These are phyloP conservation scores for Globisporangium spiculum DNA, from an alignment of 352 stramenopile genomes.

Conservation along the genomic window DNA sequence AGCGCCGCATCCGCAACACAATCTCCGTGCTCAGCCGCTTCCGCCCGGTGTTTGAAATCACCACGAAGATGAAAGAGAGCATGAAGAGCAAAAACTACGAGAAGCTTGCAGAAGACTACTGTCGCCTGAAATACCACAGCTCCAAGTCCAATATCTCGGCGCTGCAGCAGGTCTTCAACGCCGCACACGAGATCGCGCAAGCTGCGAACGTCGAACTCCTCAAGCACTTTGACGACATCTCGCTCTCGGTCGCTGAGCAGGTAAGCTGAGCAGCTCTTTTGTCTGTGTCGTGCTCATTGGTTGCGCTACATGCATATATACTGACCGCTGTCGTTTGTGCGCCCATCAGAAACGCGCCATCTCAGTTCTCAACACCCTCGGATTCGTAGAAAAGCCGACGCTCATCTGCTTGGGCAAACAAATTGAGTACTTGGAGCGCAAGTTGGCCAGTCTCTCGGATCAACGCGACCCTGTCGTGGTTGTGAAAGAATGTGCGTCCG, in stretches of 20 bases:
- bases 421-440: conserved; percentile 57
- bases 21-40: conserved; percentile 65
- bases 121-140: conserved; percentile 62
- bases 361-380: conserved; percentile 50
- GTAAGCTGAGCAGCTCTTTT: conserved; percentile 16
- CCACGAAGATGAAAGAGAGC: conserved; percentile 71
- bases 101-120: conserved; percentile 71
- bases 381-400: conserved; percentile 59
- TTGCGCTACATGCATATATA: not conserved
- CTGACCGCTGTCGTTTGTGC: not conserved
- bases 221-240: conserved; percentile 57
- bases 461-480: conserved; percentile 27
- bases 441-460: conserved; percentile 34
- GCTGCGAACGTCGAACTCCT: conserved; percentile 62
- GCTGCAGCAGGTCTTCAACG: conserved; percentile 53
- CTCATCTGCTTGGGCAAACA: conserved; percentile 71
- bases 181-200: conserved; percentile 58
- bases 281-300: not conserved
- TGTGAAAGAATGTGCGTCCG: conserved; percentile 50
- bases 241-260: conserved; percentile 56
- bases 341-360: conserved; percentile 48
- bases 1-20: conserved; percentile 74
- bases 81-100: conserved; percentile 64
- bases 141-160: conserved; percentile 56
- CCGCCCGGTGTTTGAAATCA: conserved; percentile 71